These are phyloP conservation scores for Sutorius australiensis DNA, from an alignment of 768 basidiomycete species.

Conservation along the genomic window DNA sequence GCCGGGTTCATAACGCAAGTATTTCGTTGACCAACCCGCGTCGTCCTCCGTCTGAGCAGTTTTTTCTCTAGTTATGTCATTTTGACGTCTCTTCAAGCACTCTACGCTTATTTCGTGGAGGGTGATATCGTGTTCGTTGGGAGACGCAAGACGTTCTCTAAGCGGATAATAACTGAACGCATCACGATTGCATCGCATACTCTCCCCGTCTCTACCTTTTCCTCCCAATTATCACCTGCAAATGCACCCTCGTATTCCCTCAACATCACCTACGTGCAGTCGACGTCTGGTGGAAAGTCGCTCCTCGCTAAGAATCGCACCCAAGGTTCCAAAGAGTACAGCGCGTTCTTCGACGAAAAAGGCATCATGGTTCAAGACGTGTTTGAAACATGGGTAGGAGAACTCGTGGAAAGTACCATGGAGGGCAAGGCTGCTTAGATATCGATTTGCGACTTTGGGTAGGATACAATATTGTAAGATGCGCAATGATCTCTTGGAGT, in stretches of 20 bases:
- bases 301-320: slow-evolving; percentile 70
- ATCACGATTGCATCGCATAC: slow-evolving; percentile 76
- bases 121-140: slow-evolving; percentile 83
- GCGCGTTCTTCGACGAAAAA: slow-evolving; percentile 75
- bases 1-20: slow-evolving; percentile 75
- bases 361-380: slow-evolving; percentile 73
- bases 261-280: slow-evolving; percentile 66
- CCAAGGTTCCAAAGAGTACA: slow-evolving; percentile 54
- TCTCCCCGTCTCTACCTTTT: slow-evolving; percentile 37
- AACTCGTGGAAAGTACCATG: slow-evolving; percentile 68
- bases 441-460: slow-evolving; percentile 5
- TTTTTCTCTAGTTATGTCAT: slow-evolving; percentile 58
- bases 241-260: slow-evolving; percentile 67
- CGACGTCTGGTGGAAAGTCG: slow-evolving; percentile 82
- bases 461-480: slow-evolving; percentile 29
- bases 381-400: slow-evolving; percentile 78
- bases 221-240: slow-evolving; percentile 26
- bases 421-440: slow-evolving; percentile 54
- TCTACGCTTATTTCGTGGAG: slow-evolving; percentile 86
- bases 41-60: slow-evolving; percentile 2
- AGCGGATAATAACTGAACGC: slow-evolving; percentile 89
- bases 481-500: slow-evolving; percentile 23
- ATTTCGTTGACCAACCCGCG: slow-evolving; percentile 5
- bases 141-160: slow-evolving; percentile 85
- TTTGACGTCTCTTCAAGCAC: slow-evolving; percentile 65